phyloP scores from a whole-genome alignment of 169 alveolate species.

The Hepatocystis sp. region DNA sequence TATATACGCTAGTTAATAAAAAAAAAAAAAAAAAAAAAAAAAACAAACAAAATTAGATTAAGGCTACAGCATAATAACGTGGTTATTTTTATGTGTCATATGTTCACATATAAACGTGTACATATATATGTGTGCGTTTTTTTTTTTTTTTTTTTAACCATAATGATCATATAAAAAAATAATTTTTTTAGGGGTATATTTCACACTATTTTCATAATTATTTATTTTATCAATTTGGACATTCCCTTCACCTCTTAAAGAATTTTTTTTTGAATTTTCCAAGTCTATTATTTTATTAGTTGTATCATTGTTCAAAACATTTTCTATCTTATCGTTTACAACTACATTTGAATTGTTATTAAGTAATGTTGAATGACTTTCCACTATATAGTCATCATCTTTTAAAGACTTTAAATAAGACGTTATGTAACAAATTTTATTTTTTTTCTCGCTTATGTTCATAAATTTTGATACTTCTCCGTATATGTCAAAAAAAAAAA shows the following conservation, averaged over 20 bases:
- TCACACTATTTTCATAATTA: not conserved
- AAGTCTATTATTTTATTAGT: too few species aligned
- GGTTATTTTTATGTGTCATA: too few species aligned
- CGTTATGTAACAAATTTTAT: constrained; percentile 57
- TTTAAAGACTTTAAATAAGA: constrained; percentile 46
- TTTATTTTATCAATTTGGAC: not conserved
- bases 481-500: constrained; percentile 5
- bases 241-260: constrained; percentile 1
- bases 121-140: too few species aligned
- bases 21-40: too few species aligned
- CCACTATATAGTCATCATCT: constrained; percentile 10
- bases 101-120: too few species aligned
- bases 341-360: too few species aligned
- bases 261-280: too few species aligned
- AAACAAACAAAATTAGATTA: too few species aligned
- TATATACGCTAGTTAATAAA: too few species aligned
- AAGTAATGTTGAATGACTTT: not conserved
- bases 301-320: too few species aligned
- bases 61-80: too few species aligned
- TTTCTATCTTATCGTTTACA: too few species aligned
- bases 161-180: constrained; percentile 47
- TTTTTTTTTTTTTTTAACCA: constrained; percentile 4
- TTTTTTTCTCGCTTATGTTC: constrained; percentile 35
- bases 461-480: constrained; percentile 21
- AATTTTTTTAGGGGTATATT: constrained; percentile 23